Evolutionary conservation across 805 yeast genomes (phyloP), one percentile per base, ranked within the genome.

Genomic region (Saturnispora sekii): DNA sequence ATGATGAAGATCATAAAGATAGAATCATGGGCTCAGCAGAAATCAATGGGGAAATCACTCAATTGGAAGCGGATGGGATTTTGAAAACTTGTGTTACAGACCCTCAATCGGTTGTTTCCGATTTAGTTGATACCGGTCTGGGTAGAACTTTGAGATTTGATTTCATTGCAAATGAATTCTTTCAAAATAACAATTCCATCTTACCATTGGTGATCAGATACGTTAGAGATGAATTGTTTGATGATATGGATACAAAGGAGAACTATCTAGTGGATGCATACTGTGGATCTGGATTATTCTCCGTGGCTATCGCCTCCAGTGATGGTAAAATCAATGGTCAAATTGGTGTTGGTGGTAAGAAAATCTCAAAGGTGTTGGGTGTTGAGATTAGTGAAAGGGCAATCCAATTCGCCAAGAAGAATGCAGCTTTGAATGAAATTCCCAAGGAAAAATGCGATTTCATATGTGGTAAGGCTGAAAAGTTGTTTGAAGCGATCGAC

Each of bases 241-340:
- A 77, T 32, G 44, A 52, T 8, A 55, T 57, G 3, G 38, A 41
- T n/a, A 62, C 55, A 26, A 63, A 62, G 29, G 35, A 44, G 8
- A 75, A 77, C 55, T 87, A 79, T 58, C 66, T 89, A 40, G 95
- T 89, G 26, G 97, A 89, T 62, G 95, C 97, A 0, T 89, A 89
- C 66, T 89, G 97, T 70, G 97, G 97, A 1, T 84, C 95, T 3
- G 98, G 98, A 0, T 68, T 93, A 36, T 93, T 93, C 64, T 84
- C 94, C 49, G 81, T 93, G 47, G 79, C 96, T 8, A 82, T 95
- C 54, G 81, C 93, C 28, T 40, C 46, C 6, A 32, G 35, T 16
- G 43, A 41, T 14, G 41, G 41, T 17, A 38, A 38, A 30, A 38
- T 38, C 12, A 33, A 38, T 29, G 41, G 26, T 14, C 21, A 31